Evolutionary conservation across 257 asterid genomes (phyloP).

Genomic region (Ballota nigra): DNA sequence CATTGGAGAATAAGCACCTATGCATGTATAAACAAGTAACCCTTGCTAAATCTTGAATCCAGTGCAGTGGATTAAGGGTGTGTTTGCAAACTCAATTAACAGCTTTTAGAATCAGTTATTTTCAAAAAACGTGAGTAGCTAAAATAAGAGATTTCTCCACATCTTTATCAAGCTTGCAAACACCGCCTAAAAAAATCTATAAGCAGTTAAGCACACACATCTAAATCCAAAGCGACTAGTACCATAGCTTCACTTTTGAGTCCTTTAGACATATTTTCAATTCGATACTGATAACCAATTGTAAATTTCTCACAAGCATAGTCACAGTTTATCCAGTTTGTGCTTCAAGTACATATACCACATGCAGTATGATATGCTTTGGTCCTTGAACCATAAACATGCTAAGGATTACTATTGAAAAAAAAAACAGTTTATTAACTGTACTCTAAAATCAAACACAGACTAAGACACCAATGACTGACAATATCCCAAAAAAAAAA

Average conservation of each 20-base stretch:
- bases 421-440: background rate
- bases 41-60: background rate
- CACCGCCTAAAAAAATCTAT: background rate
- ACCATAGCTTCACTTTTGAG: background rate
- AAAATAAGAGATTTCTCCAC: no score
- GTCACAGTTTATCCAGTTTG: background rate
- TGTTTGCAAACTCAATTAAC: no score
- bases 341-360: background rate
- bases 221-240: background rate
- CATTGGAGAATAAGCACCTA: slow-evolving; percentile 3
- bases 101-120: no score
- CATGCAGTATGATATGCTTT: background rate
- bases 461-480: background rate
- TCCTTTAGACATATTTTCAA: background rate
- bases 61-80: background rate
- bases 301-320: background rate
- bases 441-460: background rate
- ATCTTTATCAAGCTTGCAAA: no score
- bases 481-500: background rate
- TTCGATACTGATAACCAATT: background rate
- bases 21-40: background rate
- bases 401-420: background rate
- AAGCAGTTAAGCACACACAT: background rate
- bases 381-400: slow-evolving; percentile 3
- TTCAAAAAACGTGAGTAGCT: no score